These are phyloP conservation scores for Nicotiana tomentosiformis DNA, from an alignment of 257 asterid species.

Conservation along the genomic window DNA sequence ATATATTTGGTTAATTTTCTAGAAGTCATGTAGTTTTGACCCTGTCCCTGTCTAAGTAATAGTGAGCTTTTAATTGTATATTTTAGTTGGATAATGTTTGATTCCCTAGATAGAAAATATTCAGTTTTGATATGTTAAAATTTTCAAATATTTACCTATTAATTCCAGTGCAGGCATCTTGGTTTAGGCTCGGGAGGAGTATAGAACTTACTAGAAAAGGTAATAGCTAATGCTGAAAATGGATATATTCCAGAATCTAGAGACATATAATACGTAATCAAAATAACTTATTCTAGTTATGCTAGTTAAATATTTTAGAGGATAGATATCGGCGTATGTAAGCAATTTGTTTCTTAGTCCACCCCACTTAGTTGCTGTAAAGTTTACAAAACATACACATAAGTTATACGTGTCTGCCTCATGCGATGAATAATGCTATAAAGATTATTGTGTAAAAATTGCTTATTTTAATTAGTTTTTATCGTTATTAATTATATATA, in stretches of 20 bases:
- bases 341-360: not conserved
- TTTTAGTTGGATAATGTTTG: not conserved
- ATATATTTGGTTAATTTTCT: not conserved
- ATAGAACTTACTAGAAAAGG: constrained; percentile 8
- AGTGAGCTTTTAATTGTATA: not conserved
- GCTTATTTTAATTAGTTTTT: too few species aligned
- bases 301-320: not conserved
- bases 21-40: not conserved
- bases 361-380: too few species aligned
- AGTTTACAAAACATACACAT: too few species aligned
- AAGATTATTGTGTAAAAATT: too few species aligned
- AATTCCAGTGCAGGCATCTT: not conserved
- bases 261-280: not conserved
- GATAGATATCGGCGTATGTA: not conserved
- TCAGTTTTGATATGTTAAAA: not conserved
- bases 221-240: not conserved
- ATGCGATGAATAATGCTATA: too few species aligned
- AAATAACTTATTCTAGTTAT: not conserved
- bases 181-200: not conserved
- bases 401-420: too few species aligned
- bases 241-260: not conserved
- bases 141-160: not conserved
- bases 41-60: not conserved
- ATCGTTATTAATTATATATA: too few species aligned
- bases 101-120: not conserved